These are phyloP conservation scores for Rhazya stricta DNA, from an alignment of 257 asterid species.

Conservation along the genomic window DNA sequence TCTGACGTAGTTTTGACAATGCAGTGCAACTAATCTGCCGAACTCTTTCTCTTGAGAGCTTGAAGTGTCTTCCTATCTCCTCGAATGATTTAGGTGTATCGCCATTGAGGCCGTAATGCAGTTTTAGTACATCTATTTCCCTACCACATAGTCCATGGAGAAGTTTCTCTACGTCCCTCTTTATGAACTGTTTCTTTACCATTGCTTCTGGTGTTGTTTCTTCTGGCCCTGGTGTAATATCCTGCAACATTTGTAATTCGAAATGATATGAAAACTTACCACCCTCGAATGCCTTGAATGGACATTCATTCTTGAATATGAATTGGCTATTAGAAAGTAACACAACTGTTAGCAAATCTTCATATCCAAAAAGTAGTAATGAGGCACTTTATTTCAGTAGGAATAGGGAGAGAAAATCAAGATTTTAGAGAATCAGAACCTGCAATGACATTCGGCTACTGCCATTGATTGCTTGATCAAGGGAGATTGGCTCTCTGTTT, in stretches of 20 bases:
- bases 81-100: constrained; percentile 46
- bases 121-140: constrained; percentile 41
- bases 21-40: constrained; percentile 57
- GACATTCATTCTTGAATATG: too few species aligned
- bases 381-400: not conserved
- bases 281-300: too few species aligned
- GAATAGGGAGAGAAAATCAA: not conserved
- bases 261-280: not conserved
- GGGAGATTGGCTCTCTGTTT: constrained; percentile 46
- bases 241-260: constrained; percentile 27
- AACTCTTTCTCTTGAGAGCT: constrained; percentile 68
- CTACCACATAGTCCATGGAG: constrained; percentile 41
- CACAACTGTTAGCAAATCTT: too few species aligned
- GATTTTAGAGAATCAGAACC: constrained; percentile 28
- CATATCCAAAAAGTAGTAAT: not conserved
- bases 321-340: too few species aligned
- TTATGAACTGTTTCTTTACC: constrained; percentile 43
- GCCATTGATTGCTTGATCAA: constrained; percentile 38
- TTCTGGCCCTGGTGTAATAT: constrained; percentile 48
- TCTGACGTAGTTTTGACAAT: constrained; percentile 37
- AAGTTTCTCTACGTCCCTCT: constrained; percentile 39
- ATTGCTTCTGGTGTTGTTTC: constrained; percentile 51
- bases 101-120: constrained; percentile 54
- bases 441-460: constrained; percentile 49
- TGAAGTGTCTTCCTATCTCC: constrained; percentile 48